These are phyloP conservation scores for Peribolospora baueri DNA, from an alignment of 768 basidiomycete species.

Conservation along the genomic window DNA sequence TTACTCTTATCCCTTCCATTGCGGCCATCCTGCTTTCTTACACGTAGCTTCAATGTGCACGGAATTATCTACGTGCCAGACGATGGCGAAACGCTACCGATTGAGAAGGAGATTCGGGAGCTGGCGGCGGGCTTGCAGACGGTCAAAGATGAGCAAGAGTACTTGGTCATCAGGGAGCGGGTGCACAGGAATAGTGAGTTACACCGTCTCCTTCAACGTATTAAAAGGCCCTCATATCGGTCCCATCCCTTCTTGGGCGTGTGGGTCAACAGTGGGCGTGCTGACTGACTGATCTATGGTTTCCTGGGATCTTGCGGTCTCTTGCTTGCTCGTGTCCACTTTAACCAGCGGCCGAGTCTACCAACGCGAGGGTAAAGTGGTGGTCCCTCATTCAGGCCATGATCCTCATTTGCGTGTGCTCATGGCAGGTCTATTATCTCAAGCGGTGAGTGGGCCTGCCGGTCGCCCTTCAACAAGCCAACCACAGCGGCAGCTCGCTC, in stretches of 20 bases:
- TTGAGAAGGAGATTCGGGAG: conserved; percentile 79
- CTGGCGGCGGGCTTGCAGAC: conserved; percentile 55
- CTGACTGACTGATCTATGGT: conserved; percentile 14
- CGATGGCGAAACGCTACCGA: conserved; percentile 66
- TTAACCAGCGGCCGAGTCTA: conserved; percentile 22
- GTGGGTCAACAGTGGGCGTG: conserved; percentile 13
- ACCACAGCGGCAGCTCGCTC: no score
- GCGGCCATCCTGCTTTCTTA: not conserved
- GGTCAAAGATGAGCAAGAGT: conserved; percentile 98
- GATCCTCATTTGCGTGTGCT: conserved; percentile 70
- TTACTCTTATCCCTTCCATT: not conserved
- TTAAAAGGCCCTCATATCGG: not conserved
- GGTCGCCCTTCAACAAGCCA: no score
- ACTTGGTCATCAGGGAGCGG: conserved; percentile 79
- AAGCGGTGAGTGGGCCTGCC: conserved; percentile 24
- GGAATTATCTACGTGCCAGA: conserved; percentile 83
- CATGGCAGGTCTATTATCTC: conserved; percentile 92
- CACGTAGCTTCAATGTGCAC: conserved; percentile 63
- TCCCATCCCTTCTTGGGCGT: not conserved
- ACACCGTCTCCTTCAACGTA: not conserved
- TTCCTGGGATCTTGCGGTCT: not conserved
- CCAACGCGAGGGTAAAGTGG: conserved; percentile 88
- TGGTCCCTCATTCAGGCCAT: conserved; percentile 83
- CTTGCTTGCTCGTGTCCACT: not conserved
- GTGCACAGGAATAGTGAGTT: conserved; percentile 85